A percentile compares a stretch with the other conserved stretches of the same genome.
Conservation (phyloP, 2,329 filamentous ascomycete species). For the Trichoderma simmonsii region DNA sequence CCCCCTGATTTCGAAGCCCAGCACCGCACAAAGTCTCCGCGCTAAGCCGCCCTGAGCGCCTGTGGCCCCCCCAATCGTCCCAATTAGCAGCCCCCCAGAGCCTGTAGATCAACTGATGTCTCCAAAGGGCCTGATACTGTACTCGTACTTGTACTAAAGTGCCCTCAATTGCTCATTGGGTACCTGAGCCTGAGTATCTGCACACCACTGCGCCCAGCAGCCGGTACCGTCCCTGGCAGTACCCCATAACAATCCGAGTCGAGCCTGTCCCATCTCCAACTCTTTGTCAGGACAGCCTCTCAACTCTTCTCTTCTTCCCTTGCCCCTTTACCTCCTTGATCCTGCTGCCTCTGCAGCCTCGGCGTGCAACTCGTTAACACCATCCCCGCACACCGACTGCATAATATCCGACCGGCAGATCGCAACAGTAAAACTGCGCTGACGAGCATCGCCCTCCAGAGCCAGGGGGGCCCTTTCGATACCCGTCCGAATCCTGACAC, state of each 20-base stretch:
- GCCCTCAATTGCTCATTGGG: neutral
- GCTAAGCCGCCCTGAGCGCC: conserved; percentile 9
- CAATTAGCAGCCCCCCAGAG: conserved; percentile 13
- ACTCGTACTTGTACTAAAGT: too few relatives aligned
- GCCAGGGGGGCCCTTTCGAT: conserved; percentile 5
- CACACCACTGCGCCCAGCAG: neutral
- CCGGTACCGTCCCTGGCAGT: neutral
- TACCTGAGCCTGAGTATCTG: conserved; percentile 7
- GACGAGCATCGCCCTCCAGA: conserved; percentile 4
- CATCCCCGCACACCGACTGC: conserved; percentile 15
- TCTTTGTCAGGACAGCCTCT: neutral
- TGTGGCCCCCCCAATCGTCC: conserved; percentile 4
- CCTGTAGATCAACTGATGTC: conserved; percentile 19
- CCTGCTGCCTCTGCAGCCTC: conserved; percentile 15
- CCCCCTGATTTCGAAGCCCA: conserved; percentile 14
- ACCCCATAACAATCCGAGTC: neutral
- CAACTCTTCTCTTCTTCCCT: neutral
- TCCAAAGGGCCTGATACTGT: neutral
- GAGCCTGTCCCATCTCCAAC: neutral
- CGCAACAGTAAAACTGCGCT: neutral
- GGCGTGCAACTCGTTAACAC: conserved; percentile 12
- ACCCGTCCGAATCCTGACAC: conserved; percentile 5
- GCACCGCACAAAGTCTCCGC: neutral
- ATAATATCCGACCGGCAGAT: conserved; percentile 13
- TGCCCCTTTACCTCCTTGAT: conserved; percentile 15